These are phyloP conservation scores for Cladophialophora psammophila DNA, from an alignment of 2,329 filamentous ascomycete genomes.

Conservation along the genomic window DNA sequence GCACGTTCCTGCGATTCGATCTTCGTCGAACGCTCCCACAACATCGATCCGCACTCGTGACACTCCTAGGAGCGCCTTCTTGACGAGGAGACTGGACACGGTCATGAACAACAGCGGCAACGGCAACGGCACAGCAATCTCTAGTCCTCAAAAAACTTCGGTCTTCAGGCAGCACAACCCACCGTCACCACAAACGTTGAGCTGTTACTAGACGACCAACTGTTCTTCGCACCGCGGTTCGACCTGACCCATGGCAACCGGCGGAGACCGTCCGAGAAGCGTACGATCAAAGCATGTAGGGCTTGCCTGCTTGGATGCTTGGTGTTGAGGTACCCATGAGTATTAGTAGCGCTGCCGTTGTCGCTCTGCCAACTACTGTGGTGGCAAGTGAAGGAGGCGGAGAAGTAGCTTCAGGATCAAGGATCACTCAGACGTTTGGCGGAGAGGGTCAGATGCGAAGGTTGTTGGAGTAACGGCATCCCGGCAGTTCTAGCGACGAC, in stretches of 20 bases:
- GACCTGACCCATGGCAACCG: conserved; percentile 24
- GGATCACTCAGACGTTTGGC: not conserved
- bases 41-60: conserved; percentile 5
- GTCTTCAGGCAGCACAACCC: not conserved
- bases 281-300: conserved; percentile 17
- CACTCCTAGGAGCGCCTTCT: conserved; percentile 3
- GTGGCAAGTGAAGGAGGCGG: not conserved
- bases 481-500: too few relatives aligned
- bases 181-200: not conserved
- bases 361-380: not conserved
- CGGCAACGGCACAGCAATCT: not conserved
- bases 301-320: conserved; percentile 23
- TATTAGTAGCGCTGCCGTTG: not conserved
- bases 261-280: conserved; percentile 22
- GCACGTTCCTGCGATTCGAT: not conserved
- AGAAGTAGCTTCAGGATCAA: not conserved
- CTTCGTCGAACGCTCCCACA: conserved; percentile 5
- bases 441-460: not conserved
- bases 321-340: not conserved
- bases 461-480: too few relatives aligned
- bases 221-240: conserved; percentile 25
- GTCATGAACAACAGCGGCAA: not conserved
- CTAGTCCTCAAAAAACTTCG: not conserved
- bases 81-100: not conserved
- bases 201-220: conserved; percentile 17